These are phyloP conservation scores for Naganishia sp. DNA, from an alignment of 1,284 basidiomycete species.

Conservation along the genomic window DNA sequence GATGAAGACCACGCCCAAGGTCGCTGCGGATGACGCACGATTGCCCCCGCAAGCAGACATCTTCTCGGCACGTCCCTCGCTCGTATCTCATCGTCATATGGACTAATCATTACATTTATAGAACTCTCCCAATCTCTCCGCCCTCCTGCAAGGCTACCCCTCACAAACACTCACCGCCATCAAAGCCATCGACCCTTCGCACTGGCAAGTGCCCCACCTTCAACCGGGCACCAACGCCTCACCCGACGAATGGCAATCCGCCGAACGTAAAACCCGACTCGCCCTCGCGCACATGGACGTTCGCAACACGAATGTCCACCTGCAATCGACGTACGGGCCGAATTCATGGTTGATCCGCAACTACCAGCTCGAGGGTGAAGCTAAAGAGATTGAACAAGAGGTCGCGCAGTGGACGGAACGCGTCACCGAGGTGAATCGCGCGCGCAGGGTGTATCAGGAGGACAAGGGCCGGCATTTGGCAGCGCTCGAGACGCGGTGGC, in stretches of 20 bases:
- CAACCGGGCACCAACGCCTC: slow-evolving; percentile 60
- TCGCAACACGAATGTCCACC: slow-evolving; percentile 76
- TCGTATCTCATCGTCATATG: no score
- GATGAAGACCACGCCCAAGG: slow-evolving; percentile 41
- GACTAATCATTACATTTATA: no score
- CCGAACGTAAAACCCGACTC: slow-evolving; percentile 75
- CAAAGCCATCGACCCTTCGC: slow-evolving; percentile 71
- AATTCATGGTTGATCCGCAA: slow-evolving; percentile 92
- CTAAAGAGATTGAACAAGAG: slow-evolving; percentile 70
- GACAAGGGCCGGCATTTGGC: slow-evolving; percentile 48
- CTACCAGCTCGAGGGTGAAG: slow-evolving; percentile 76
- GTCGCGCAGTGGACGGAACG: slow-evolving; percentile 71
- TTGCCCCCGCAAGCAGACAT: slow-evolving; percentile 46
- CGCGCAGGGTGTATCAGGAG: slow-evolving; percentile 69
- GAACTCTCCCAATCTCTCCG: slow-evolving; percentile 55
- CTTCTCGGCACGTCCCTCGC: slow-evolving; percentile 30
- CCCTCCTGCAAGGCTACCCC: slow-evolving; percentile 65
- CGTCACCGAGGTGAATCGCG: slow-evolving; percentile 79
- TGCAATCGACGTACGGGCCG: slow-evolving; percentile 82
- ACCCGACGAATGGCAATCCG: slow-evolving; percentile 74
- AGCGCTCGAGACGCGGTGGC: slow-evolving; percentile 50
- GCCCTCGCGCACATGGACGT: slow-evolving; percentile 61
- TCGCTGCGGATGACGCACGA: slow-evolving; percentile 62
- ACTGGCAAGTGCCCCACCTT: slow-evolving; percentile 71
- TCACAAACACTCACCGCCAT: slow-evolving; percentile 62